Percentiles rank a stretch among this genome's conserved stretches.
Evolutionary conservation across 257 asterid species (phyloP).

Genomic region (Solanum lycopersicoides): DNA sequence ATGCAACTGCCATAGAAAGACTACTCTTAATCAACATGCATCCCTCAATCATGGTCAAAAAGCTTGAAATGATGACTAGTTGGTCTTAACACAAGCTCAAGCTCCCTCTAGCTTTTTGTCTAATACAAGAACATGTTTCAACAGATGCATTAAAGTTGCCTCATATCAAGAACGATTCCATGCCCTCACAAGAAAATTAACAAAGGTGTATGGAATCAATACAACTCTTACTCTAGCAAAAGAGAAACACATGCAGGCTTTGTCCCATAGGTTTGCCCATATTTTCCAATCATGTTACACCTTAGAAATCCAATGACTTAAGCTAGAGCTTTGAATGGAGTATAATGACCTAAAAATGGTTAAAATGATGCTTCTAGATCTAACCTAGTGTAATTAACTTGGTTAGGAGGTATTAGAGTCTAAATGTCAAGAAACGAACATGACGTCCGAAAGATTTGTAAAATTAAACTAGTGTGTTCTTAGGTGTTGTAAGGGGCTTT

Average conservation of each 20-base stretch:
- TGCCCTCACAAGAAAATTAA: neutral
- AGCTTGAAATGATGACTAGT: neutral
- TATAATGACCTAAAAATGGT: too few relatives aligned
- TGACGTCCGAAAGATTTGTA: too few relatives aligned
- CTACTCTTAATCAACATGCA: neutral
- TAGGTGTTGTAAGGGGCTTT: too few relatives aligned
- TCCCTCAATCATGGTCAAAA: neutral
- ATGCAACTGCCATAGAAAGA: neutral
- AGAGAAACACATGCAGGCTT: neutral
- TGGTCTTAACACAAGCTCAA: neutral
- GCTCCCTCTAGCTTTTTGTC: neutral
- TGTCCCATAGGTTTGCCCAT: neutral
- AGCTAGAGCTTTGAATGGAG: too few relatives aligned
- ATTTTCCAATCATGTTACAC: too few relatives aligned
- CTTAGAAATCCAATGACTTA: too few relatives aligned
- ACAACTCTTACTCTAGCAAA: neutral
- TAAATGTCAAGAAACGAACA: too few relatives aligned
- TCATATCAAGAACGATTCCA: neutral
- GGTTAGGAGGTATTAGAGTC: too few relatives aligned
- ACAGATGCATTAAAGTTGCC: neutral
- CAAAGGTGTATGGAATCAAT: neutral
- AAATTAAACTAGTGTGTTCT: too few relatives aligned
- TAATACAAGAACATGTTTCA: neutral
- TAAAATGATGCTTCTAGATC: too few relatives aligned
- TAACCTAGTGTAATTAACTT: too few relatives aligned